Evolutionary conservation across 345 rosid species (phyloP), one percentile per base, ranked within the genome.

Genomic region (Hibiscus trionum): DNA sequence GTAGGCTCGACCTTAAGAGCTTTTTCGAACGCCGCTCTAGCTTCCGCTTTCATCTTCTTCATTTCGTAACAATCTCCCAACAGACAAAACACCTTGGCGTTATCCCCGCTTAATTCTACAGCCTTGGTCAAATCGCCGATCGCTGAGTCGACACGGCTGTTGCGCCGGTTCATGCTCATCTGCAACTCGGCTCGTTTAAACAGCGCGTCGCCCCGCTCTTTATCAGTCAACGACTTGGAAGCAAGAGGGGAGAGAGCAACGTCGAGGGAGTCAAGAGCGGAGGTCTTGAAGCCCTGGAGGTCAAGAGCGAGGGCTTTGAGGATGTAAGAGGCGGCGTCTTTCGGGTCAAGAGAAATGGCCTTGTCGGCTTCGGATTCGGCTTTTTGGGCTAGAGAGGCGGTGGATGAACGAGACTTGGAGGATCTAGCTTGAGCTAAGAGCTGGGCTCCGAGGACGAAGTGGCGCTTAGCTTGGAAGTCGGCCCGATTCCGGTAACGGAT

Each of bases 361-460:
- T 55, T 76, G 42, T 79, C 81, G 73, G 90, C 93, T 47, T 85
- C 86, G 33, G 80, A 67, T 74, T 78, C 82, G 70, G 91, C 93
- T 61, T 83, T 80, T 69, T 81, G 74, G 80, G 94, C 94, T 3
- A 85, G 42, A 69, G 88, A 72, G 27, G 77, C 47, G 75, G 86
- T 26, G 57, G 78, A 35, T 68, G 90, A 76, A 55, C 81, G 80
- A 67, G 87, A 74, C 57, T 80, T 76, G 77, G 88, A 72, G 69
- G 89, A 85, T 71, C 86, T 75, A 71, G 93, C 93, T 69, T 80
- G 75, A 53, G 85, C 60, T 3, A 86, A 75, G 61, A 84, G 82
- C 86, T 86, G 93, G 24, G 93, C 93, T 66, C 90, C 93, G 58
- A 62, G 60, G 75, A 88, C 88, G 84, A 88, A 88, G 77, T 84